Base-by-base conservation (phyloP, 2,329 filamentous ascomycete genomes). In the Diaporthe caulivora region DNA sequence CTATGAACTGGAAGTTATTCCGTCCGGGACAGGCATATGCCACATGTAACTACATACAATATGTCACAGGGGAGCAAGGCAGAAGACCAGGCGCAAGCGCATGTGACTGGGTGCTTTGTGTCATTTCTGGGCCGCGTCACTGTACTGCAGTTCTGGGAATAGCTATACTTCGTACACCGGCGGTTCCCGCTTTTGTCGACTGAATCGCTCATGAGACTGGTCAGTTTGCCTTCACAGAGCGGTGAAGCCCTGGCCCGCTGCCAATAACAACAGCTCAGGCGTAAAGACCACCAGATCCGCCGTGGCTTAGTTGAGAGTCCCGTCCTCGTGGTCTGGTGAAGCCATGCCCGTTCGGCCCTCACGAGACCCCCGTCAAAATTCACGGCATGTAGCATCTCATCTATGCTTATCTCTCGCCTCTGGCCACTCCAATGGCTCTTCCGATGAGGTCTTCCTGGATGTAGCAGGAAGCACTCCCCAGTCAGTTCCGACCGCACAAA, bases 371-470 rank as follows among this genome's bases (percentile, higher is more conserved):
- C 31, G 29, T 34, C 21, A 40, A 53, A n/a, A 24, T 37, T 47
- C 44, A 67, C 17, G 15, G 37, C 24, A 13, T 29, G 31, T 26
- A 67, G 31, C 62, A 53, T 67, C 47, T 53, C 47, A n/a, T 67
- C 62, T 26, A 40, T 40, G 62, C 47, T 37, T 11, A 44, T 2
- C 26, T 40, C 31, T 21, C 31, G 62, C 44, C 62, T 40, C 21
- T 40, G 26, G 9, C 31, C 8, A 40, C 9, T 37, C 47, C 21
- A 40, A 18, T 18, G 5, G 8, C 9, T 31, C 40, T 47, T 47
- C 17, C 26, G 24, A n/a, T 37, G 58, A 47, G 40, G 18, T 13
- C 5, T 47, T 18, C 40, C 40, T 10, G 58, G 58, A 24, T 17
- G 0, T 10, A 47, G 40, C 49, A 40, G 47, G n/a, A 67, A 53